Evolutionary conservation across 768 basidiomycete species (phyloP).

Genomic region (Tulasnella sp.): DNA sequence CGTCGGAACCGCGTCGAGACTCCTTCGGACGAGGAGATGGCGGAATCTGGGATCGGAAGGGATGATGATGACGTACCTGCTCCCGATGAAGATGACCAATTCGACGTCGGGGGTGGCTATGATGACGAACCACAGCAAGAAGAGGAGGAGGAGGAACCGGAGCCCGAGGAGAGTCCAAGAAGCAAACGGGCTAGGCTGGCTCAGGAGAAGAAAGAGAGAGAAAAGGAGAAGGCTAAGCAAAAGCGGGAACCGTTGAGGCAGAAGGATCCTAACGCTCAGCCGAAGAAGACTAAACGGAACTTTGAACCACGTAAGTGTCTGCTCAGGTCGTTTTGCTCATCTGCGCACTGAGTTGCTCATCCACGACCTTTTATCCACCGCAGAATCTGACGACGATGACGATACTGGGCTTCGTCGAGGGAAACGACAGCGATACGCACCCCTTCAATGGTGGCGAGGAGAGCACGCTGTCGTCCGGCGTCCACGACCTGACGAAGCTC

Average conservation of each 20-base stretch:
- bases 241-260: neutral
- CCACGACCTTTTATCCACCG: neutral
- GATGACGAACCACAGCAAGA: too few species aligned
- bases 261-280: neutral
- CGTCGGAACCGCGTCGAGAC: neutral
- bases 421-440: slow-evolving; percentile 10
- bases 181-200: neutral
- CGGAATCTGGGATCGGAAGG: neutral
- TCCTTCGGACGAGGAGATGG: slow-evolving; percentile 10
- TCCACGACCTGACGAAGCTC: slow-evolving; percentile 12
- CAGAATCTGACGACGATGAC: slow-evolving; percentile 12
- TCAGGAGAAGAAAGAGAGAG: neutral
- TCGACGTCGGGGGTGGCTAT: neutral
- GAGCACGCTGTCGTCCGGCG: slow-evolving; percentile 17
- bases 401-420: slow-evolving; percentile 13
- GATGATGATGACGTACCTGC: neutral
- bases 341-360: neutral
- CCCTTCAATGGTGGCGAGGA: slow-evolving; percentile 21
- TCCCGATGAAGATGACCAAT: neutral
- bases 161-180: neutral
- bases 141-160: too few species aligned
- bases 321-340: neutral
- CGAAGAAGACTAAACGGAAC: slow-evolving; percentile 10
- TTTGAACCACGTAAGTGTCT: neutral
- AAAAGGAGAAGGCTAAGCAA: neutral